These are phyloP conservation scores for Fusarium newnesense DNA, from an alignment of 2,329 filamentous ascomycete genomes.

Conservation along the genomic window DNA sequence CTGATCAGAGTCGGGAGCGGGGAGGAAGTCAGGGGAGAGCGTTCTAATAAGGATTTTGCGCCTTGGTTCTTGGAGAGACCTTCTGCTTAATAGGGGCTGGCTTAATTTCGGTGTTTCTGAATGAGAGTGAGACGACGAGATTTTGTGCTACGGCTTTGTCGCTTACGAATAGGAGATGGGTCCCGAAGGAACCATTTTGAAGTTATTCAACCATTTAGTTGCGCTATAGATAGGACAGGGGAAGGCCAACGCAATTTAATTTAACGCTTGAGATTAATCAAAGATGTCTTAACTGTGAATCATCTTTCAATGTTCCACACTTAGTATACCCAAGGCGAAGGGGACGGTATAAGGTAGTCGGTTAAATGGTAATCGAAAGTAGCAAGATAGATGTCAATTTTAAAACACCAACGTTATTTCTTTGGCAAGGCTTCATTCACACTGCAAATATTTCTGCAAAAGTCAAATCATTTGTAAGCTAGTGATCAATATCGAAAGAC, in stretches of 20 bases:
- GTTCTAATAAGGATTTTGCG: background rate
- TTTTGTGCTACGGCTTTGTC: slow-evolving; percentile 16
- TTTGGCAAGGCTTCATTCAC: background rate
- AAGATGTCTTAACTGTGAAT: background rate
- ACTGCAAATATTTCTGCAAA: background rate
- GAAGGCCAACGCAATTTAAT: background rate
- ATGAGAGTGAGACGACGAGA: slow-evolving; percentile 3
- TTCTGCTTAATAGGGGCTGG: slow-evolving; percentile 3
- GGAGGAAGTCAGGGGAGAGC: background rate
- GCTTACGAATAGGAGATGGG: background rate
- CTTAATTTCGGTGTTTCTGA: slow-evolving; percentile 20
- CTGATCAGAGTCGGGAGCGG: background rate
- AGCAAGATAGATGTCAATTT: background rate
- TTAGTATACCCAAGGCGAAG: background rate
- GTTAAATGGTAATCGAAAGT: background rate
- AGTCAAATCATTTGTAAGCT: background rate
- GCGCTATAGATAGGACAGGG: background rate
- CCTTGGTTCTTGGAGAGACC: background rate
- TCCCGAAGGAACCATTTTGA: background rate
- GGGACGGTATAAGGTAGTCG: background rate
- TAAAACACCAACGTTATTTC: background rate
- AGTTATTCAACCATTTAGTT: background rate
- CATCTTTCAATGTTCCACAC: background rate
- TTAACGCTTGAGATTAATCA: background rate
- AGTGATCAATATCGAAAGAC: background rate